Conservation (phyloP, 2,329 filamentous ascomycete genomes). For the Pseudopyricularia cyperi region DNA sequence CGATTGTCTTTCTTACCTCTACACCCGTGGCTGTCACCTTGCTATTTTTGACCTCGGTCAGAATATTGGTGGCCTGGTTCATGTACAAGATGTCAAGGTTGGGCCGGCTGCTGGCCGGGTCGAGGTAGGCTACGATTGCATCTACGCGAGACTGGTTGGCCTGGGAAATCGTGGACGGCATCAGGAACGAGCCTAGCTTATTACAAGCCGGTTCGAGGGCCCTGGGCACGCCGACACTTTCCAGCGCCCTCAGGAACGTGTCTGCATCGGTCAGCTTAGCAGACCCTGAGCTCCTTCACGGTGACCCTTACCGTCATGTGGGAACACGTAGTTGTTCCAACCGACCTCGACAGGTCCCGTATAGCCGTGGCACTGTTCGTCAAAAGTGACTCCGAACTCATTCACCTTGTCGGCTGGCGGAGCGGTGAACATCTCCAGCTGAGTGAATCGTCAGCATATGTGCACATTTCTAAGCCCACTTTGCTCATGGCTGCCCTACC, state of each 20-base stretch:
- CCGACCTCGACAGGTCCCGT: constrained; percentile 5
- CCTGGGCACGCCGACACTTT: background rate
- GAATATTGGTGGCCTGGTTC: background rate
- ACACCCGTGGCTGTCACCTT: background rate
- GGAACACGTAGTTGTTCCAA: constrained; percentile 1
- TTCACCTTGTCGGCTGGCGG: background rate
- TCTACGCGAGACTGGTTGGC: constrained; percentile 12
- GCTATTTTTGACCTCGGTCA: background rate
- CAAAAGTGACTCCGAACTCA: constrained; percentile 3
- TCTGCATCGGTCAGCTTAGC: background rate
- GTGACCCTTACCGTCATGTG: background rate
- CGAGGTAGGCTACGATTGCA: constrained; percentile 2
- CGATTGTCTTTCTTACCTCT: background rate
- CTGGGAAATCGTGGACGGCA: constrained; percentile 22
- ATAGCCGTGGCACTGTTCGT: constrained; percentile 3
- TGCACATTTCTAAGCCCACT: background rate
- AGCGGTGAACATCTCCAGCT: constrained; percentile 10
- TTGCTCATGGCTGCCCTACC: constrained; percentile 5
- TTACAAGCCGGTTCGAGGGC: constrained; percentile 12
- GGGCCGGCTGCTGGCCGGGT: background rate
- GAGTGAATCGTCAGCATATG: too few relatives aligned
- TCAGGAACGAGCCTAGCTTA: constrained; percentile 20
- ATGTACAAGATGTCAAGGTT: background rate
- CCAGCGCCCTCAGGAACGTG: background rate
- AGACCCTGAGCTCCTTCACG: background rate